phyloP scores from a whole-genome alignment of 441 rosid genomes.

The Gossypium schwendimanii region DNA sequence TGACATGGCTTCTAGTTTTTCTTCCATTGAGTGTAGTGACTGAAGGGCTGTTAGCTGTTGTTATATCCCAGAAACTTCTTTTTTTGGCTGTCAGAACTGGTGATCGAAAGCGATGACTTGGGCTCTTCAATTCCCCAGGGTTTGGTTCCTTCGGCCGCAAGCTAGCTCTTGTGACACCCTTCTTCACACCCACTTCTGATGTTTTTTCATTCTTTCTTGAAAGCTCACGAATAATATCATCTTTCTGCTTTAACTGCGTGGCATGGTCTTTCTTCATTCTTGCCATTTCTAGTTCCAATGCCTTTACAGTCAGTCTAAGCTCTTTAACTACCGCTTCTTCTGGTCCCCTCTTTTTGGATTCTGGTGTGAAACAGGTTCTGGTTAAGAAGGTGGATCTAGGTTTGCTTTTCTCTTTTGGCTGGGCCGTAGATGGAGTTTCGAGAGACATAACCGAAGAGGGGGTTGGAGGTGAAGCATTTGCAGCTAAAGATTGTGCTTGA shows the following conservation, averaged over 20 bases:
- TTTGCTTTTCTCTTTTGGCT: slow-evolving; percentile 46
- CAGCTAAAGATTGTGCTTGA: slow-evolving; percentile 65
- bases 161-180: slow-evolving; percentile 52
- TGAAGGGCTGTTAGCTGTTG: slow-evolving; percentile 68
- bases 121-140: slow-evolving; percentile 59
- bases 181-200: slow-evolving; percentile 35
- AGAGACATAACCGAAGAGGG: slow-evolving; percentile 67
- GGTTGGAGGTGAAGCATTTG: slow-evolving; percentile 46
- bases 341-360: slow-evolving; percentile 42
- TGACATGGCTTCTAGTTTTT: slow-evolving; percentile 64
- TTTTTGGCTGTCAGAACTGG: slow-evolving; percentile 69
- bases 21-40: slow-evolving; percentile 43
- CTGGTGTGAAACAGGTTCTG: slow-evolving; percentile 78
- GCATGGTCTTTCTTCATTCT: slow-evolving; percentile 70
- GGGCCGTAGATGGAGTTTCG: slow-evolving; percentile 58
- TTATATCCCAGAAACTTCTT: slow-evolving; percentile 88
- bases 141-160: slow-evolving; percentile 49
- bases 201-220: slow-evolving; percentile 40
- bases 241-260: slow-evolving; percentile 64
- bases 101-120: slow-evolving; percentile 66
- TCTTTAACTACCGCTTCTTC: slow-evolving; percentile 44
- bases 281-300: slow-evolving; percentile 63
- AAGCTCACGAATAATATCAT: slow-evolving; percentile 47
- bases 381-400: slow-evolving; percentile 56
- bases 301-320: slow-evolving; percentile 51